Percentiles rank a stretch among this genome's conserved stretches.
phyloP scores from a whole-genome alignment of 2,329 filamentous ascomycete genomes.

The Erysiphe neolycopersici region DNA sequence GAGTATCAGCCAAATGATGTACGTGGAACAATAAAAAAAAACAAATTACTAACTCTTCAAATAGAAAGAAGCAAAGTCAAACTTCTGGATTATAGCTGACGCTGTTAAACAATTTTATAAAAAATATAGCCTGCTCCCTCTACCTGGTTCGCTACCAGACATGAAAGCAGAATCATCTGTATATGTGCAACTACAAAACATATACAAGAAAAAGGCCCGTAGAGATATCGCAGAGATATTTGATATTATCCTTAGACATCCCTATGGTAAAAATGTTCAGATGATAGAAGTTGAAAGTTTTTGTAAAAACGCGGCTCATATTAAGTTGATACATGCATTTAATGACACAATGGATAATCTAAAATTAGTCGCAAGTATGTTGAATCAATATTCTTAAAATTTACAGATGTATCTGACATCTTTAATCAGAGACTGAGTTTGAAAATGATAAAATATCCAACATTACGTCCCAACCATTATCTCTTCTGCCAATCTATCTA shows the following conservation, averaged over 20 bases:
- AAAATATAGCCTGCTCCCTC: constrained; percentile 45
- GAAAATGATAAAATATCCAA: constrained; percentile 26
- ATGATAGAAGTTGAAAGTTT: constrained; percentile 63
- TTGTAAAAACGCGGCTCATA: constrained; percentile 83
- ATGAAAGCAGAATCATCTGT: constrained; percentile 90
- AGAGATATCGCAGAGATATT: constrained; percentile 54
- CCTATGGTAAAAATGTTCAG: constrained; percentile 27
- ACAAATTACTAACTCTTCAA: not conserved
- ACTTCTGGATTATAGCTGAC: constrained; percentile 73
- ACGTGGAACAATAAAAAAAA: constrained; percentile 17
- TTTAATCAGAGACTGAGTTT: constrained; percentile 23
- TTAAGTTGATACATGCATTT: constrained; percentile 47
- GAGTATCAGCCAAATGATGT: constrained; percentile 28
- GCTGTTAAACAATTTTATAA: constrained; percentile 55
- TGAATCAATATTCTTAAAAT: not conserved
- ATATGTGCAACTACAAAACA: constrained; percentile 71
- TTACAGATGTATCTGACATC: constrained; percentile 7
- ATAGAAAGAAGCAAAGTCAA: constrained; percentile 23
- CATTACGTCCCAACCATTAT: constrained; percentile 16
- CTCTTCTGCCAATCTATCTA: constrained; percentile 42
- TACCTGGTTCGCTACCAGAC: constrained; percentile 72
- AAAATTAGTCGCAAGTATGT: constrained; percentile 8
- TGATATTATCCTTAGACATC: constrained; percentile 26
- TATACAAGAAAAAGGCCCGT: constrained; percentile 76
- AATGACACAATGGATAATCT: constrained; percentile 5